Percentiles rank a stretch among this genome's conserved stretches.
Evolutionary conservation across 2,329 filamentous ascomycete species (phyloP).

Genomic region (Rachicladosporium sp.): DNA sequence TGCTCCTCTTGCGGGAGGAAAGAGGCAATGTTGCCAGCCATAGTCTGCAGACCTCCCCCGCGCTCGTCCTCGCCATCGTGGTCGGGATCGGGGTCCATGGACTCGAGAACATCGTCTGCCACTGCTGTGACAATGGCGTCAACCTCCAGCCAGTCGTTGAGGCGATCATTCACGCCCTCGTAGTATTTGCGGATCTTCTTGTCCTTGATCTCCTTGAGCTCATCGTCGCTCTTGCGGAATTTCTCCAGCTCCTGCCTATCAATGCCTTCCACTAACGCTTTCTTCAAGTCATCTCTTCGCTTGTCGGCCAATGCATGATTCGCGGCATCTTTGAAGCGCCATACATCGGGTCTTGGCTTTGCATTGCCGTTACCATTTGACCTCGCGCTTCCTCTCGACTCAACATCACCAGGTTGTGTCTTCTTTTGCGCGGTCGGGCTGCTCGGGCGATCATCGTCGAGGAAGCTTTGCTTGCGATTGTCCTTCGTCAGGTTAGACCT

Average conservation of each 20-base stretch:
- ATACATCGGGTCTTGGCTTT: slow-evolving; percentile 19
- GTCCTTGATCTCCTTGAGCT: slow-evolving; percentile 41
- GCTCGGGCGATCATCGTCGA: slow-evolving; percentile 1
- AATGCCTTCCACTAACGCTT: slow-evolving; percentile 35
- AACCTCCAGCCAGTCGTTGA: slow-evolving; percentile 49
- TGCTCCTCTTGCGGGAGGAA: slow-evolving; percentile 45
- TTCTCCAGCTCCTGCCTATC: slow-evolving; percentile 36
- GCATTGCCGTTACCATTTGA: slow-evolving; percentile 5
- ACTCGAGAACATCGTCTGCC: slow-evolving; percentile 48
- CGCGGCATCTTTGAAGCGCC: slow-evolving; percentile 37
- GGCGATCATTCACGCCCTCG: slow-evolving; percentile 39
- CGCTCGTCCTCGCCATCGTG: slow-evolving; percentile 44
- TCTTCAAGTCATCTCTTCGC: slow-evolving; percentile 36
- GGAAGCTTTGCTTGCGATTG: background rate
- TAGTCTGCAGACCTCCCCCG: slow-evolving; percentile 37
- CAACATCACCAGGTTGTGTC: background rate
- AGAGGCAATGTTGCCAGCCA: slow-evolving; percentile 39
- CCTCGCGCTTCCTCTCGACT: slow-evolving; percentile 1
- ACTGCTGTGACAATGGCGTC: slow-evolving; percentile 44
- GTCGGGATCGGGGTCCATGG: slow-evolving; percentile 47
- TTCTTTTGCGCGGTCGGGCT: background rate
- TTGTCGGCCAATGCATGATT: slow-evolving; percentile 34
- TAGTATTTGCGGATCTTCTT: slow-evolving; percentile 45
- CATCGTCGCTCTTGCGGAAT: slow-evolving; percentile 39
- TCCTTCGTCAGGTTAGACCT: slow-evolving; percentile 12